Evolutionary conservation across 192 early-diverging fungal species (phyloP).

Genomic region (Rhizoclosmatium globosum): DNA sequence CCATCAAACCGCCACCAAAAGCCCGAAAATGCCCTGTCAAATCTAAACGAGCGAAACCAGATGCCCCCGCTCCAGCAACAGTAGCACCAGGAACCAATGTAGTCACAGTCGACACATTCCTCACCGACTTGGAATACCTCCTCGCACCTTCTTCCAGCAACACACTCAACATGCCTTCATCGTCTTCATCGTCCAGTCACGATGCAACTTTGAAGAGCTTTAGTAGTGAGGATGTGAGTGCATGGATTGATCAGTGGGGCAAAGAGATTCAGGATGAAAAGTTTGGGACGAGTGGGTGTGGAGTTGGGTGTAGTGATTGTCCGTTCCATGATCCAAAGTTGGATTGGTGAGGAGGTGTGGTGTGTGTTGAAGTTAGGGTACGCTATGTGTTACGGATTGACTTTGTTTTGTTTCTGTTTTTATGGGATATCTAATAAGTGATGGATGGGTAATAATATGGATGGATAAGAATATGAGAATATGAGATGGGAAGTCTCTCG

Average conservation of each 20-base stretch:
- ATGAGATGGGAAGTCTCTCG: no score
- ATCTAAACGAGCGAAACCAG: neutral
- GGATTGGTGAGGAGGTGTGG: neutral
- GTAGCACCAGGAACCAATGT: neutral
- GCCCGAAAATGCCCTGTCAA: neutral
- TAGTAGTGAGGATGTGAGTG: neutral
- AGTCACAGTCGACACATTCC: neutral
- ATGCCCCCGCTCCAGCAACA: neutral
- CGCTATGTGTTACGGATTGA: neutral
- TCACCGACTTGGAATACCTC: neutral
- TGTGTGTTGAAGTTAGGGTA: neutral
- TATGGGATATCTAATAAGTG: neutral
- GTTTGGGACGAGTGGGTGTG: slow-evolving; percentile 1
- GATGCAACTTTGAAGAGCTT: neutral
- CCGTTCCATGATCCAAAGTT: neutral
- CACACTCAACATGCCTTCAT: neutral
- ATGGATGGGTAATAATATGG: neutral
- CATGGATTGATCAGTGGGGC: slow-evolving; percentile 7
- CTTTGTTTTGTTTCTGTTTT: neutral
- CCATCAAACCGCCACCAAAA: neutral
- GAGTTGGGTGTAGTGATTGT: slow-evolving; percentile 6
- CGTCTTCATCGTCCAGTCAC: neutral
- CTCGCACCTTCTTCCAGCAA: neutral
- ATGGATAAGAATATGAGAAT: no score
- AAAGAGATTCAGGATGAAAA: neutral